Evolutionary conservation across 179 eudicot species (phyloP).

Genomic region (Pouteria campechiana): DNA sequence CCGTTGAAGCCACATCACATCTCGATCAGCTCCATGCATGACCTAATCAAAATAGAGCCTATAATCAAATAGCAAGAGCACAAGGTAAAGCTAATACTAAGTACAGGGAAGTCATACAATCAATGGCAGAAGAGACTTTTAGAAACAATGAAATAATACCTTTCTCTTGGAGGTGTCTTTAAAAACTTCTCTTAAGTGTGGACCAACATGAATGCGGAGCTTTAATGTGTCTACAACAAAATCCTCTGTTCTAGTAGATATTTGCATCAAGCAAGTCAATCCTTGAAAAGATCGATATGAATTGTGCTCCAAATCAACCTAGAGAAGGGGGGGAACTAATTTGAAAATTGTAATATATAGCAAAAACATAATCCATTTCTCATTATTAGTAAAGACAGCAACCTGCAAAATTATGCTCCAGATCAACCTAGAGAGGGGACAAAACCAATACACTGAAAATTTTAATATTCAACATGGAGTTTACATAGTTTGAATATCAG

Average conservation of each 20-base stretch:
- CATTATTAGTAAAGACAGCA: no score
- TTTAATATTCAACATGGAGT: no score
- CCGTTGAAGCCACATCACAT: slow-evolving; percentile 84
- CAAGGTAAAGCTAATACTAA: no score
- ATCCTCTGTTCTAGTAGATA: slow-evolving; percentile 93
- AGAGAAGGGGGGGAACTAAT: no score
- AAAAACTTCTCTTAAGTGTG: slow-evolving; percentile 80
- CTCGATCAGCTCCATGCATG: slow-evolving; percentile 90
- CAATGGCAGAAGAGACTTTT: neutral
- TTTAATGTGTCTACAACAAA: slow-evolving; percentile 87
- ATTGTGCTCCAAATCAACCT: slow-evolving; percentile 97
- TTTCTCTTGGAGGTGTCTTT: slow-evolving; percentile 79
- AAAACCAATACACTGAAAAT: no score
- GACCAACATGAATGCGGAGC: slow-evolving; percentile 79
- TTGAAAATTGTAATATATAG: no score
- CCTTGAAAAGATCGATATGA: slow-evolving; percentile 96
- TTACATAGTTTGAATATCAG: no score
- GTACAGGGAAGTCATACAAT: neutral
- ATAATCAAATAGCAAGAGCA: no score
- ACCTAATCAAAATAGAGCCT: slow-evolving; percentile 33
- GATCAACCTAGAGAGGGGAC: no score
- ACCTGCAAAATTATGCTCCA: no score
- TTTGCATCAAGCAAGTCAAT: slow-evolving; percentile 94
- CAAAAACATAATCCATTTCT: no score
- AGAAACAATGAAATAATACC: slow-evolving; percentile 17